phyloP scores from a whole-genome alignment of 2,329 filamentous ascomycete genomes.

The Pseudopithomyces maydicus region DNA sequence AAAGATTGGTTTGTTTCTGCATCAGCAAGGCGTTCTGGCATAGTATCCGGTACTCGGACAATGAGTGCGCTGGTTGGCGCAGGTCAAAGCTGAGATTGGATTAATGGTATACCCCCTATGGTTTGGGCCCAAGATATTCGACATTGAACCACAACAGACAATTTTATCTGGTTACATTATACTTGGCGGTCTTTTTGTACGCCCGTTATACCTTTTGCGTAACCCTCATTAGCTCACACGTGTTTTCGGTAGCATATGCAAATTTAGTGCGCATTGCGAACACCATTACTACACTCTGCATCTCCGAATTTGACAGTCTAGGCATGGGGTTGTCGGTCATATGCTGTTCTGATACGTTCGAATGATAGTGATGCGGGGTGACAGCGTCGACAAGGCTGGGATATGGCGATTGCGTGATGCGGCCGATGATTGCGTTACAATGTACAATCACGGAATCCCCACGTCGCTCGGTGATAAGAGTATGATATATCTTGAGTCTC shows the following conservation, averaged over 20 bases:
- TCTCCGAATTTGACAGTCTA: neutral
- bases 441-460: neutral
- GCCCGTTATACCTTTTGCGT: neutral
- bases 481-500: too few species aligned
- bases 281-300: neutral
- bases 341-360: neutral
- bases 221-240: neutral
- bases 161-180: neutral
- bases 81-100: constrained; percentile 4
- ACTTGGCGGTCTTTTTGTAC: neutral
- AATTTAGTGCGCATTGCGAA: constrained; percentile 3
- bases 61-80: neutral
- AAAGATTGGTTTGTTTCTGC: neutral
- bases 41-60: neutral
- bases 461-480: neutral
- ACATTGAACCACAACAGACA: too few species aligned
- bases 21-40: constrained; percentile 4
- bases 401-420: constrained; percentile 5
- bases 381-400: neutral
- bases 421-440: constrained; percentile 4
- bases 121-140: too few species aligned
- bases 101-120: constrained; percentile 12
- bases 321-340: neutral
- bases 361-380: neutral
- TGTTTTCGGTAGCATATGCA: neutral